These are phyloP conservation scores for Trametes meyenii DNA, from an alignment of 768 basidiomycete species.

Conservation along the genomic window DNA sequence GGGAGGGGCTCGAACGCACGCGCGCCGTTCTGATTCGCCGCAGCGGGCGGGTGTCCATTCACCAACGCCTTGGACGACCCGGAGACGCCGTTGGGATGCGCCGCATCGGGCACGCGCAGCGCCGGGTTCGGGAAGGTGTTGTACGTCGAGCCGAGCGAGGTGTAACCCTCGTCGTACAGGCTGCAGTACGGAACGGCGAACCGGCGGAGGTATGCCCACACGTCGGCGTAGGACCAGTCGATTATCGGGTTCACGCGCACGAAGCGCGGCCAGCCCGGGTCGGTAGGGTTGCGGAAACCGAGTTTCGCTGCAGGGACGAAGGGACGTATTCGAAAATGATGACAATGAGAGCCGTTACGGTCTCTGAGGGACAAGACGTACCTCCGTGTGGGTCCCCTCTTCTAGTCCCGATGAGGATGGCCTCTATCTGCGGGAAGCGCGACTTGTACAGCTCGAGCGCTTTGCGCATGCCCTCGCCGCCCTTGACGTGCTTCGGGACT, in stretches of 20 bases:
- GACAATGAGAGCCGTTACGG: neutral
- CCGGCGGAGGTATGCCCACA: slow-evolving; percentile 84
- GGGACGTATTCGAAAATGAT: neutral
- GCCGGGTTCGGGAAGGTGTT: slow-evolving; percentile 95
- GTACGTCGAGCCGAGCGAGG: slow-evolving; percentile 92
- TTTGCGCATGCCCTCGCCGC: slow-evolving; percentile 74
- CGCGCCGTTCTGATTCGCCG: neutral
- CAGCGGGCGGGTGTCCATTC: neutral
- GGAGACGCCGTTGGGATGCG: neutral
- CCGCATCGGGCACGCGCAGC: slow-evolving; percentile 43
- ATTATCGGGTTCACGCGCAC: slow-evolving; percentile 95
- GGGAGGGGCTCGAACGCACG: slow-evolving; percentile 9
- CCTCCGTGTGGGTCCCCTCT: slow-evolving; percentile 93
- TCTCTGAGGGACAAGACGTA: slow-evolving; percentile 41
- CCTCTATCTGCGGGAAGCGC: slow-evolving; percentile 65
- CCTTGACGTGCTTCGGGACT: slow-evolving; percentile 41
- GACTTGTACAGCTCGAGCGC: slow-evolving; percentile 77
- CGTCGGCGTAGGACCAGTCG: slow-evolving; percentile 88
- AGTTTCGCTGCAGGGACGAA: slow-evolving; percentile 56
- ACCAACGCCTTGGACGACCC: neutral
- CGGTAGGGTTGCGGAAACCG: slow-evolving; percentile 75
- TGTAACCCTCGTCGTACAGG: slow-evolving; percentile 96
- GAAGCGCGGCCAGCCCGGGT: slow-evolving; percentile 86
- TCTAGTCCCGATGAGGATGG: slow-evolving; percentile 88
- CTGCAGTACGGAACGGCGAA: slow-evolving; percentile 83